phyloP scores from a whole-genome alignment of 345 rosid genomes.

The Sisymbrium altissimum region DNA sequence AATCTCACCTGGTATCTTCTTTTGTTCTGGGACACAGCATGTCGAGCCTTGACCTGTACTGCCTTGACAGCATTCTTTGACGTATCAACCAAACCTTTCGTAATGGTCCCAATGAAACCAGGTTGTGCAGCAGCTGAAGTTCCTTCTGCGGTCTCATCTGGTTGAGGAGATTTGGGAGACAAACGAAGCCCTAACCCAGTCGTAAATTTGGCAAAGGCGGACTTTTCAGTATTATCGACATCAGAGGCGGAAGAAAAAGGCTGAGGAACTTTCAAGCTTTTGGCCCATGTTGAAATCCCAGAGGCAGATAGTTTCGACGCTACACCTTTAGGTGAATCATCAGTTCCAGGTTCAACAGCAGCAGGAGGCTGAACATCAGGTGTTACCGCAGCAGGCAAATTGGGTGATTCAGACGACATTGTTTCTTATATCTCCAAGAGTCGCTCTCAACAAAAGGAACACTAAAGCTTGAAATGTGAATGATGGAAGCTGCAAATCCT shows the following conservation, averaged over 20 bases:
- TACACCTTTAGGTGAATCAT: slow-evolving; percentile 46
- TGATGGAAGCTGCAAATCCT: background rate
- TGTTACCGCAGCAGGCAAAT: slow-evolving; percentile 39
- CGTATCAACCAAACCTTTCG: slow-evolving; percentile 75
- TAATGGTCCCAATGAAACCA: slow-evolving; percentile 68
- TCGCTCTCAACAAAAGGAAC: background rate
- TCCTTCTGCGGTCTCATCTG: slow-evolving; percentile 49
- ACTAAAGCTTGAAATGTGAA: slow-evolving; percentile 10
- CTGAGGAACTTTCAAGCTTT: slow-evolving; percentile 71
- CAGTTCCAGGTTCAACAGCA: slow-evolving; percentile 35
- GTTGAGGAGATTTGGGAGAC: slow-evolving; percentile 68
- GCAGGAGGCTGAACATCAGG: slow-evolving; percentile 39
- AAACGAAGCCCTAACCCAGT: slow-evolving; percentile 61
- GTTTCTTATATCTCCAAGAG: background rate
- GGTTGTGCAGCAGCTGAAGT: slow-evolving; percentile 45
- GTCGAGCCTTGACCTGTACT: slow-evolving; percentile 87
- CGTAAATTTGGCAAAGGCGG: slow-evolving; percentile 71
- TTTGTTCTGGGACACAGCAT: slow-evolving; percentile 85
- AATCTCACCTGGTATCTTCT: slow-evolving; percentile 70
- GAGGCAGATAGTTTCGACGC: slow-evolving; percentile 57
- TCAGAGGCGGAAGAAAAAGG: slow-evolving; percentile 50
- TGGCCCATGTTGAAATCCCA: slow-evolving; percentile 70
- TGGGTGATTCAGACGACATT: slow-evolving; percentile 44
- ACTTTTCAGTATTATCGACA: slow-evolving; percentile 51
- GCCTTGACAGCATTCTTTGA: slow-evolving; percentile 90